A percentile compares a stretch with the other conserved stretches of the same genome.
These are phyloP conservation scores for Tetradesmus lagerheimii DNA, from an alignment of 139 green algal genomes.

Conservation along the genomic window DNA sequence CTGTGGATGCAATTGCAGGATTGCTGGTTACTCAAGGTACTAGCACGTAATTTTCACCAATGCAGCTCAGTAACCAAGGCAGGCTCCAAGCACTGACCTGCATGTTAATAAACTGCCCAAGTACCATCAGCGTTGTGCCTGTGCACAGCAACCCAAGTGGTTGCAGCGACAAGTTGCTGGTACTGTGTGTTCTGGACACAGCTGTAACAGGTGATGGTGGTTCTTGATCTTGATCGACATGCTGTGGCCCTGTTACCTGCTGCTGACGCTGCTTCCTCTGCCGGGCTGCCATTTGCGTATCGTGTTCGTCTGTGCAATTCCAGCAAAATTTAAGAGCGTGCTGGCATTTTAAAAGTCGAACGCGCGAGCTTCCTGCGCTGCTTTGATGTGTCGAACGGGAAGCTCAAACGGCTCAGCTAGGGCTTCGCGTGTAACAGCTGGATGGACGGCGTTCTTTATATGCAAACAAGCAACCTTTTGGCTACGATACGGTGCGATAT, in stretches of 20 bases:
- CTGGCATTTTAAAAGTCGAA: too few species aligned
- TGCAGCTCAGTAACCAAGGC: background rate
- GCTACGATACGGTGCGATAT: too few species aligned
- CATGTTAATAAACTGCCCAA: conserved; percentile 11
- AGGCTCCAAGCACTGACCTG: background rate
- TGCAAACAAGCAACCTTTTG: too few species aligned
- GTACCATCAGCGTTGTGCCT: conserved; percentile 9
- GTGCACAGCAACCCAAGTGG: conserved; percentile 15
- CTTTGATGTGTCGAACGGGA: too few species aligned
- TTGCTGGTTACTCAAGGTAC: background rate
- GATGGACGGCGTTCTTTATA: too few species aligned
- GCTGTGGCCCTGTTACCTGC: background rate
- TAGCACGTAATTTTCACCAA: background rate
- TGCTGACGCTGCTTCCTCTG: conserved; percentile 9
- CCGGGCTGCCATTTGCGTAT: background rate
- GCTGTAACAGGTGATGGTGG: too few species aligned
- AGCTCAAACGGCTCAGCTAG: background rate
- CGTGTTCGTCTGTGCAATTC: too few species aligned
- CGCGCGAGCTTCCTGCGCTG: too few species aligned
- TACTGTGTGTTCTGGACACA: background rate
- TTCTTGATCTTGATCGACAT: background rate
- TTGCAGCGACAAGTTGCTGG: background rate
- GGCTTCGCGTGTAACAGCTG: background rate
- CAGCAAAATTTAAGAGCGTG: too few species aligned
- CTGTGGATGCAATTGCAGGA: background rate